phyloP scores from a whole-genome alignment of 1,284 basidiomycete species.

The Cutaneotrichosporon cyanovorans region DNA sequence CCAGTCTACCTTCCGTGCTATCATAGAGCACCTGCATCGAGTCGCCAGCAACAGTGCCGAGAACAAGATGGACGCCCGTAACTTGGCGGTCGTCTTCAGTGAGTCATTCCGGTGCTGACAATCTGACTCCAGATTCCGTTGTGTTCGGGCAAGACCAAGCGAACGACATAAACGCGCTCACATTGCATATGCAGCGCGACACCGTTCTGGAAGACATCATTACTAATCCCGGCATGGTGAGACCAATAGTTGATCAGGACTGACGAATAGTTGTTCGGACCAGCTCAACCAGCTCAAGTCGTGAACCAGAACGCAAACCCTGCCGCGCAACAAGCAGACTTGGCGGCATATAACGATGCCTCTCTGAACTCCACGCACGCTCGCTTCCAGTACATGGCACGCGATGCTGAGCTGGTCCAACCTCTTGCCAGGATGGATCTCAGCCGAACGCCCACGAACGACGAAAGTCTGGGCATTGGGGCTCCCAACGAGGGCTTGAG shows the following conservation, averaged over 20 bases:
- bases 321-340: too few species aligned
- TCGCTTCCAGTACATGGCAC: neutral
- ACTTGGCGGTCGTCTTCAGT: slow-evolving; percentile 77
- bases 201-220: slow-evolving; percentile 82
- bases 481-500: too few species aligned
- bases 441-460: neutral
- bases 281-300: neutral
- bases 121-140: slow-evolving; percentile 49
- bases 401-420: neutral
- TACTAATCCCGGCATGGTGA: slow-evolving; percentile 50
- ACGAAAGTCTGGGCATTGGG: too few species aligned
- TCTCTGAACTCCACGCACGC: neutral
- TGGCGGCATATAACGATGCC: too few species aligned
- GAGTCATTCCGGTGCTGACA: neutral
- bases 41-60: slow-evolving; percentile 61
- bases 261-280: neutral
- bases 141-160: slow-evolving; percentile 85
- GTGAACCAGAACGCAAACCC: too few species aligned
- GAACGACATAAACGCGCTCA: slow-evolving; percentile 63
- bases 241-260: neutral
- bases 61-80: slow-evolving; percentile 84
- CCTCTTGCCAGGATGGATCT: neutral
- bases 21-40: slow-evolving; percentile 81
- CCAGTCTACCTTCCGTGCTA: slow-evolving; percentile 74
- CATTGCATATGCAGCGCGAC: slow-evolving; percentile 67